Conservation (phyloP, 1,284 basidiomycete genomes). For the Tilletia caries region DNA sequence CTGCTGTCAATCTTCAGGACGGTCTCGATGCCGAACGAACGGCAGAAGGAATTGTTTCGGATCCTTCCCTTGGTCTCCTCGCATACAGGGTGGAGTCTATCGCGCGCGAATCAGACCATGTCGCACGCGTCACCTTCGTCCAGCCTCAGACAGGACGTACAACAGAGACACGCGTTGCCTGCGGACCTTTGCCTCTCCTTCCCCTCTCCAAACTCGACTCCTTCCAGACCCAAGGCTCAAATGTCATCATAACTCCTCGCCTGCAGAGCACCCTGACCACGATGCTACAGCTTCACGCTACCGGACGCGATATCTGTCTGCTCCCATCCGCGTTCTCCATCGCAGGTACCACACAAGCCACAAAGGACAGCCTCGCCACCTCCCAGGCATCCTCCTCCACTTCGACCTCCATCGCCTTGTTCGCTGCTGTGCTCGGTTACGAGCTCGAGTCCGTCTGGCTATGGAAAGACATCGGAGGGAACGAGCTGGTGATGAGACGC, state of each 20-base stretch:
- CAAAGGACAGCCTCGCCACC: conserved; percentile 20
- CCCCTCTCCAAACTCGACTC: conserved; percentile 32
- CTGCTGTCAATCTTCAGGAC: conserved; percentile 35
- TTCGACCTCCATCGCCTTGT: conserved; percentile 49
- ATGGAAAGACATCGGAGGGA: conserved; percentile 54
- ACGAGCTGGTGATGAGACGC: conserved; percentile 52
- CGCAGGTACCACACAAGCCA: conserved; percentile 15
- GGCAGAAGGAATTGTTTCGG: conserved; percentile 7
- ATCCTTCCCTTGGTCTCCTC: conserved; percentile 38
- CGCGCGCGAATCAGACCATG: conserved; percentile 18
- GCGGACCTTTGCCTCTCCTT: conserved; percentile 37
- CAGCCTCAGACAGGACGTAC: conserved; percentile 22
- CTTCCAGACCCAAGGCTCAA: conserved; percentile 21
- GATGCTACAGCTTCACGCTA: conserved; percentile 52
- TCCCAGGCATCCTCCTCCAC: conserved; percentile 52
- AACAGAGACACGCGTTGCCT: conserved; percentile 33
- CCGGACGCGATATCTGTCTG: conserved; percentile 49
- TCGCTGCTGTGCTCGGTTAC: conserved; percentile 53
- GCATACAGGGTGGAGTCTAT: conserved; percentile 34
- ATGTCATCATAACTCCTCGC: conserved; percentile 46
- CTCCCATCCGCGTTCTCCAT: conserved; percentile 35
- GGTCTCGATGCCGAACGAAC: conserved; percentile 32
- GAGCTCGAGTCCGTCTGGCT: conserved; percentile 52
- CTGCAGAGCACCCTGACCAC: conserved; percentile 47
- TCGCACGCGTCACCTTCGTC: conserved; percentile 31